Conservation (phyloP, 495 filamentous ascomycete species). For the Hypoxylon subgilvum region DNA sequence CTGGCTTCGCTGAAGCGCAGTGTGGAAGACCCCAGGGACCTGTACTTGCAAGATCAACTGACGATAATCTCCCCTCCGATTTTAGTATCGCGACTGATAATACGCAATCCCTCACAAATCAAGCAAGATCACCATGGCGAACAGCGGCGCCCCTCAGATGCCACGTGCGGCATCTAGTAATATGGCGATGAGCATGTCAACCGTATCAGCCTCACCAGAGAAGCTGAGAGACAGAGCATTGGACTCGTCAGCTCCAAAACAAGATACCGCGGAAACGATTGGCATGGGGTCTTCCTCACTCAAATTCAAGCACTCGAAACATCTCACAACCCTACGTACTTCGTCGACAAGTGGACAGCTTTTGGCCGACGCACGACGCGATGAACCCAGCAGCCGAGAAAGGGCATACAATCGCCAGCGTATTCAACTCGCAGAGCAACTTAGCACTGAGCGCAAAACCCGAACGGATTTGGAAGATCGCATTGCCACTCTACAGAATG, state of each 20-base stretch:
- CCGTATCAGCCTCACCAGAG: background rate
- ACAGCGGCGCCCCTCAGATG: background rate
- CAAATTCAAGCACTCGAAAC: too few species aligned
- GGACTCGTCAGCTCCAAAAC: background rate
- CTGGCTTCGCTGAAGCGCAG: too few species aligned
- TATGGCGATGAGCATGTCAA: conserved; percentile 17
- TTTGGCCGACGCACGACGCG: background rate
- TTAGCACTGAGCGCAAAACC: conserved; percentile 10
- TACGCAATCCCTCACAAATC: background rate
- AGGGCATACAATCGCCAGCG: conserved; percentile 4
- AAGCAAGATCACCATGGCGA: background rate
- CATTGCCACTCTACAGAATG: background rate
- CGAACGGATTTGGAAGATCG: conserved; percentile 5
- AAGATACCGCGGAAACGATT: background rate
- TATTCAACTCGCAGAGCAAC: conserved; percentile 13
- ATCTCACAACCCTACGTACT: too few species aligned
- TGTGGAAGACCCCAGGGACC: too few species aligned
- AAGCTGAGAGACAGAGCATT: background rate
- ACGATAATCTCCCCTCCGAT: too few species aligned
- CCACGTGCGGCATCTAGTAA: conserved; percentile 7
- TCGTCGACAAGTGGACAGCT: background rate
- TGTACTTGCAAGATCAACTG: too few species aligned
- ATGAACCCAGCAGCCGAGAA: background rate
- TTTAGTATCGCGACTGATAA: too few species aligned
- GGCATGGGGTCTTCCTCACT: too few species aligned